Evolutionary conservation across 176 grass and related monocot species (phyloP), one percentile per base, ranked within the genome.

Genomic region (Oryza rufipogon): DNA sequence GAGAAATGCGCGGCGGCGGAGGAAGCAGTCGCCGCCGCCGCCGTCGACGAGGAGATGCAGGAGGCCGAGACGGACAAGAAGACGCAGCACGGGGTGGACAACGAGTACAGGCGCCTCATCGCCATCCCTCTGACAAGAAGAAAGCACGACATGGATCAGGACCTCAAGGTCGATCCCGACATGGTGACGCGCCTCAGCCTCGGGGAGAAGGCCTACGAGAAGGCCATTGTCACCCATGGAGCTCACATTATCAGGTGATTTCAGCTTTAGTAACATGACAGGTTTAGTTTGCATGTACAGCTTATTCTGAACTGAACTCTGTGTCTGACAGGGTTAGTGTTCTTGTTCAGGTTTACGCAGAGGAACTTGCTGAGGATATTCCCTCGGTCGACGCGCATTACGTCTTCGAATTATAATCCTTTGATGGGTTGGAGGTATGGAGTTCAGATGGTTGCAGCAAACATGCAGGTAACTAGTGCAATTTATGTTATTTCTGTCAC

Each of bases 371-470:
- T 97, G 63, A 73, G 94, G 44, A 93, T 97, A 41, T 94, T 91
- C 60, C 94, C 91, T 0, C 86, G 84, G 74, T 80, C 71, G 14
- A 91, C 91, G 26, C 94, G 91, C 17, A 78, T 91, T 67, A 85
- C 87, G 5, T 97, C 94, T 0, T 93, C 91, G 0, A 97, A 97
- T 70, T 97, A 93, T 67, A 97, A 97, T 30, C 94, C 94, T 2
- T 14, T 93, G 49, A 90, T 88, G 81, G 91, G 85, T 6, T 91
- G 94, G 94, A 84, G 83, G 11, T 90, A 96, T 69, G 94, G 91
- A 2, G 91, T 88, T 25, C 94, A 96, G 73, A 96, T 96, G 94
- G 94, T 93, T 46, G 94, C 94, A 81, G 83, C 88, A 36, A 97
- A 97, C 83, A 97, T 97, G 91, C 94, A 97, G 88, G 93, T 85